These are phyloP conservation scores for Euryodendron excelsum DNA, from an alignment of 148 eudicot genomes.

Conservation along the genomic window DNA sequence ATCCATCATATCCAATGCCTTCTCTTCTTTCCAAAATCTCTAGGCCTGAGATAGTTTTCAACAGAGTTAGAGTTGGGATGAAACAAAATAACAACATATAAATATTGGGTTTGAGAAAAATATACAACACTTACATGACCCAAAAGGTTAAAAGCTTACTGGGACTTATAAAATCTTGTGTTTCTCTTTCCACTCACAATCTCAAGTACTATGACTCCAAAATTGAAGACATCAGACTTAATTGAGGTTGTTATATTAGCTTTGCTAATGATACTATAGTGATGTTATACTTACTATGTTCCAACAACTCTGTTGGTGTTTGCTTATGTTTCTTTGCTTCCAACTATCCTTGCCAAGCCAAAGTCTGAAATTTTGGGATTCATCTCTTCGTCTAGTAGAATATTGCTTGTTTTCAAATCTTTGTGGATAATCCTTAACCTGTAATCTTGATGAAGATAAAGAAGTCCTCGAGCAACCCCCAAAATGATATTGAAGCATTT, in stretches of 20 bases:
- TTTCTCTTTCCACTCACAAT: constrained; percentile 23
- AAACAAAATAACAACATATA: neutral
- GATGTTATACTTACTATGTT: no score
- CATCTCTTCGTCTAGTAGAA: constrained; percentile 17
- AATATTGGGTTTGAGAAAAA: no score
- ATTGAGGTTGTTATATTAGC: neutral
- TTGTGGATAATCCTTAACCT: constrained; percentile 17
- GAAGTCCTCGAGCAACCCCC: constrained; percentile 32
- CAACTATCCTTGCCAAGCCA: constrained; percentile 22
- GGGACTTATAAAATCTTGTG: neutral
- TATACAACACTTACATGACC: constrained; percentile 13
- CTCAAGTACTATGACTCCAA: constrained; percentile 22
- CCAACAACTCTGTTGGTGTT: constrained; percentile 18
- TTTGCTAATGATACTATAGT: neutral
- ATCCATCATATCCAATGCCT: constrained; percentile 14
- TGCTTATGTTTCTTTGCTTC: constrained; percentile 19
- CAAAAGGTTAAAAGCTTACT: constrained; percentile 13
- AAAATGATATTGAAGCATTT: constrained; percentile 38
- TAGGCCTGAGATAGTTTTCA: constrained; percentile 9
- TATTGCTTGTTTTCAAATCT: constrained; percentile 22
- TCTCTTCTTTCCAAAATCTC: constrained; percentile 24
- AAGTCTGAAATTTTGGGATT: constrained; percentile 25
- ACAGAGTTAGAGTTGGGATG: neutral
- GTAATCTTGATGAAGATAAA: constrained; percentile 21
- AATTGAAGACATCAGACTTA: constrained; percentile 14